Evolutionary conservation across 1,284 basidiomycete genomes (phyloP), one percentile per base, ranked within the genome.

Genomic region (Irpex sp.): DNA sequence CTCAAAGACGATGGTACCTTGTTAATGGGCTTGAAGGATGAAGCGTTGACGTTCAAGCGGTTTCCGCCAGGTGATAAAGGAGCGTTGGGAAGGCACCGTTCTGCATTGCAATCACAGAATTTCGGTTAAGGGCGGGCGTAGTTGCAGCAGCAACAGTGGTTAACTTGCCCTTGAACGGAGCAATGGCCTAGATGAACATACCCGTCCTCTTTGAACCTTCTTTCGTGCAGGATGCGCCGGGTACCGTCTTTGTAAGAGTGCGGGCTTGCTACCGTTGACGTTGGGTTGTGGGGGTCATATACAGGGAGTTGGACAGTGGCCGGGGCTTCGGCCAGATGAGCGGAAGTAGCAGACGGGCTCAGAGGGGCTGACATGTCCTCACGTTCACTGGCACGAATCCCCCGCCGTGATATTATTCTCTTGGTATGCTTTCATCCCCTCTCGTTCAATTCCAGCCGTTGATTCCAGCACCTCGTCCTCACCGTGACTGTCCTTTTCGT

Each of bases 171-270:
- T 90, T 92, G 84, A 97, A 98, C 5, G 96, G 90, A 9, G 96
- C 97, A 69, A 99, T 99, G 60, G 89, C 74, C 69, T 94, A 91
- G 64, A 98, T 96, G 71, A 82, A 78, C 91, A 93, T 92, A 67
- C 65, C 79, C 64, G 86, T 75, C 63, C 75, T 72, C 63, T 71
- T 72, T 3, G 75, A 69, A 26, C 73, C 68, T 4, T 76, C 73
- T 63, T 74, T 72, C 26, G 47, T 57, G 11, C 59, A 26, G 44
- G 58, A 54, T 58, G 48, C 60, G 34, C 34, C 56, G 4, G 58
- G 60, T 5, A 61, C 58, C 44, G 64, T 60, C 61, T 68, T 65
- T 8, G 64, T 61, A 21, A 62, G 48, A 49, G 59, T 61, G 47
- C 40, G 8, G 61, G 52, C 17, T 34, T 58, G 13, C 36, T 58